A percentile compares a stretch with the other conserved stretches of the same genome.
phyloP scores from a whole-genome alignment of 2,329 filamentous ascomycete genomes.

The Penicillium sp. region DNA sequence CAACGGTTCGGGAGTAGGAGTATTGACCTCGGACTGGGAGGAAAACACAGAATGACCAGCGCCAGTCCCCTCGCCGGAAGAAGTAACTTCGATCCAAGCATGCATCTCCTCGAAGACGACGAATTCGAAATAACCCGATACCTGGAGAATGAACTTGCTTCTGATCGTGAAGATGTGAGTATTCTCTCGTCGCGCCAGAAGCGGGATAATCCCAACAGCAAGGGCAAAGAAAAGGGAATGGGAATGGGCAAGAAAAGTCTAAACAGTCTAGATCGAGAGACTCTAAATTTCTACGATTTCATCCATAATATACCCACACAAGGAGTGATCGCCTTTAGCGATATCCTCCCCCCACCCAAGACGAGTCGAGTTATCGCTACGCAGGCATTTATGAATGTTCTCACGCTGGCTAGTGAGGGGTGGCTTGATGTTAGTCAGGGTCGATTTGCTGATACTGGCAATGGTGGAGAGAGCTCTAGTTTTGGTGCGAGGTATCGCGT shows the following conservation, averaged over 20 bases:
- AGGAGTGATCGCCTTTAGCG: constrained; percentile 66
- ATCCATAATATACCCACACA: constrained; percentile 53
- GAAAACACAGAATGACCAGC: constrained; percentile 59
- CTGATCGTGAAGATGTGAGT: constrained; percentile 26
- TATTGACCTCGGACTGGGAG: constrained; percentile 29
- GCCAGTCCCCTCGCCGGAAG: constrained; percentile 66
- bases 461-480: constrained; percentile 22
- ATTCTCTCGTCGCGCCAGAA: too few relatives aligned
- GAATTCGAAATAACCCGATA: constrained; percentile 37
- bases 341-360: constrained; percentile 64
- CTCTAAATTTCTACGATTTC: constrained; percentile 66
- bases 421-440: constrained; percentile 67
- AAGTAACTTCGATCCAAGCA: constrained; percentile 39
- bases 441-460: constrained; percentile 41
- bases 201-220: too few relatives aligned
- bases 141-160: constrained; percentile 38
- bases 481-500: constrained; percentile 26
- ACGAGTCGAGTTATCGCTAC: constrained; percentile 67
- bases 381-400: constrained; percentile 75
- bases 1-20: constrained; percentile 41
- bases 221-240: too few relatives aligned
- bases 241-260: too few relatives aligned
- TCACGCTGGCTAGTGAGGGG: constrained; percentile 70
- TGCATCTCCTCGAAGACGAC: too few relatives aligned
- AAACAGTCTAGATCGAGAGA: constrained; percentile 63